These are phyloP conservation scores for Emiliania huxleyi DNA, from an alignment of 78 protist genomes.

Conservation along the genomic window DNA sequence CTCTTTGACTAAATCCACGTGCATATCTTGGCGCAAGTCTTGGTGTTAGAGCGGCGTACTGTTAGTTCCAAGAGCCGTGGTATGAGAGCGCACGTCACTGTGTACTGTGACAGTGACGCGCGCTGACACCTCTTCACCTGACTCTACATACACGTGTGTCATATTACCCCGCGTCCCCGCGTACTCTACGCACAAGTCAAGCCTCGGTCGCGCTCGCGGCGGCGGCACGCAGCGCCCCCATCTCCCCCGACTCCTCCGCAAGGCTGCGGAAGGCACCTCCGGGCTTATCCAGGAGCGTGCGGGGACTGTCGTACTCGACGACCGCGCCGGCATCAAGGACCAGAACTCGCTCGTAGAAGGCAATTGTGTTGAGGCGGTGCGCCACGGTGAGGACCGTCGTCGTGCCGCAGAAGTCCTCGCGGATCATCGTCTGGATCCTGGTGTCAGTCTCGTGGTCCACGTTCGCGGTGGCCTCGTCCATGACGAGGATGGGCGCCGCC, in stretches of 20 bases:
- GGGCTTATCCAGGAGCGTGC: not conserved
- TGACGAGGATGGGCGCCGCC: conserved; percentile 23
- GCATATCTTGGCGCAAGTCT: too few species aligned
- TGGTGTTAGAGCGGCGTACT: too few species aligned
- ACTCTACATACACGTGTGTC: too few species aligned
- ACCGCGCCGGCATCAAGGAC: conserved; percentile 49
- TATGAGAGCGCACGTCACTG: too few species aligned
- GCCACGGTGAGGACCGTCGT: conserved; percentile 58
- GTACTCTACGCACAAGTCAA: too few species aligned
- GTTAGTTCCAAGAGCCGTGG: too few species aligned
- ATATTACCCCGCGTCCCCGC: too few species aligned
- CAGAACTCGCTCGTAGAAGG: conserved; percentile 59
- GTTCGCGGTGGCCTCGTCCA: conserved; percentile 87
- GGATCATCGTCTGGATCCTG: conserved; percentile 1
- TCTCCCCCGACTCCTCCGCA: not conserved
- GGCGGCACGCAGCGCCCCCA: too few species aligned
- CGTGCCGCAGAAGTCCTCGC: not conserved
- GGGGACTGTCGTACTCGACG: conserved; percentile 50
- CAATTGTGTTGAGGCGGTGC: conserved; percentile 56
- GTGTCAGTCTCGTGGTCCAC: conserved; percentile 77
- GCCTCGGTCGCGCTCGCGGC: too few species aligned
- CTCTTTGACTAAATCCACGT: too few species aligned
- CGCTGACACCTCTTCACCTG: too few species aligned
- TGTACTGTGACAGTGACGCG: too few species aligned
- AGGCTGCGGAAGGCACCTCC: not conserved